These are phyloP conservation scores for Symmetrospora coprosmae DNA, from an alignment of 768 basidiomycete genomes.

Conservation along the genomic window DNA sequence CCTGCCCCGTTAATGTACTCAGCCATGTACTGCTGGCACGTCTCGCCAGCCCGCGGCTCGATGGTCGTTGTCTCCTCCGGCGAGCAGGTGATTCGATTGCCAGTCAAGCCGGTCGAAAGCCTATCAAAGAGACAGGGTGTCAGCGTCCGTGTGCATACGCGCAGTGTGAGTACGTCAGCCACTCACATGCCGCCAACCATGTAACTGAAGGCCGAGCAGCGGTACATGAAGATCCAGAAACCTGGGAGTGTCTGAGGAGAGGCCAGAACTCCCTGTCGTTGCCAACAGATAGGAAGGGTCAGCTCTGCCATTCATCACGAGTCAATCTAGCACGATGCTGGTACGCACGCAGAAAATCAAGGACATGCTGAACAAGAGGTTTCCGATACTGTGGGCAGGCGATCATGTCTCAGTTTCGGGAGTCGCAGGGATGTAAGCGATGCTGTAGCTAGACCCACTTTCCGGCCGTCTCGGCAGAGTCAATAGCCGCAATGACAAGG, in stretches of 20 bases:
- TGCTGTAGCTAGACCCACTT: neutral
- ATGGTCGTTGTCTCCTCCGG: constrained; percentile 51
- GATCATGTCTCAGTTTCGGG: constrained; percentile 39
- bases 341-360: constrained; percentile 43
- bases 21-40: constrained; percentile 46
- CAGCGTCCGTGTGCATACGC: too few species aligned
- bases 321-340: too few species aligned
- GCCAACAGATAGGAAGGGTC: too few species aligned
- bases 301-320: too few species aligned
- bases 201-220: constrained; percentile 40
- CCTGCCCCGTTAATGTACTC: constrained; percentile 41
- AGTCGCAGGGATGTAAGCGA: constrained; percentile 35
- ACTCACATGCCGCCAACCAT: constrained; percentile 32
- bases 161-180: too few species aligned
- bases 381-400: constrained; percentile 41
- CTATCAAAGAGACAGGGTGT: too few species aligned
- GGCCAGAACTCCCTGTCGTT: constrained; percentile 38
- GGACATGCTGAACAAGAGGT: constrained; percentile 40
- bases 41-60: constrained; percentile 45
- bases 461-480: constrained; percentile 37
- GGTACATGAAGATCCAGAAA: constrained; percentile 38
- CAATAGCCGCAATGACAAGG: constrained; percentile 39
- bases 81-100: constrained; percentile 42
- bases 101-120: constrained; percentile 34
- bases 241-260: constrained; percentile 31